Percentiles rank a stretch among this genome's conserved stretches.
Conservation (phyloP, 352 stramenopile species). For the Phytophthora syringae region DNA sequence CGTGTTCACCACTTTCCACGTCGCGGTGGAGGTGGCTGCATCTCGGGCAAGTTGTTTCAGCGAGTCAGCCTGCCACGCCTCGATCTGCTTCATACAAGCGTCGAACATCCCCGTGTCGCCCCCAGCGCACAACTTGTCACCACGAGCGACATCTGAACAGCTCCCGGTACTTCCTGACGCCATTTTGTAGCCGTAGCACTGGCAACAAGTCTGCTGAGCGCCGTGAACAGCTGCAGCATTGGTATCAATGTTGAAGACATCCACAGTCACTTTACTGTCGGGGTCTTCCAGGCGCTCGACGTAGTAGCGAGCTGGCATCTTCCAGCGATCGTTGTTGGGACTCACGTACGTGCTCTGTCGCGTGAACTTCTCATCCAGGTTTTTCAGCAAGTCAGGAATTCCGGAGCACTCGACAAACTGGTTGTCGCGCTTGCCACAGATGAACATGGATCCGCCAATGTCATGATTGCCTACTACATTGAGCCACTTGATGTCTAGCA, state of each 20-base stretch:
- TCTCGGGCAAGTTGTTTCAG: slow-evolving; percentile 62
- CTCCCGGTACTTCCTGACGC: slow-evolving; percentile 52
- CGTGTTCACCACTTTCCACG: slow-evolving; percentile 81
- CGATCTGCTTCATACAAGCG: slow-evolving; percentile 61
- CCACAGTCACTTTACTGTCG: slow-evolving; percentile 48
- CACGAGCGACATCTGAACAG: slow-evolving; percentile 57
- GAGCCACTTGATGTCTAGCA: slow-evolving; percentile 70
- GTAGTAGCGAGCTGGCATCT: slow-evolving; percentile 72
- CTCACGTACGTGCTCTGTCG: slow-evolving; percentile 66
- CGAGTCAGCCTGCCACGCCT: slow-evolving; percentile 64
- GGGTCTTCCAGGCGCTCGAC: slow-evolving; percentile 50
- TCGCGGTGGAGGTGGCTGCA: slow-evolving; percentile 57
- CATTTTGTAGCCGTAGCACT: slow-evolving; percentile 75
- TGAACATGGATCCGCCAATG: slow-evolving; percentile 74
- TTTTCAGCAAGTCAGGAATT: slow-evolving; percentile 64
- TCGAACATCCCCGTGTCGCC: slow-evolving; percentile 66
- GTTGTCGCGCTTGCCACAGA: slow-evolving; percentile 75
- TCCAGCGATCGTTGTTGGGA: slow-evolving; percentile 71
- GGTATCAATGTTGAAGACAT: slow-evolving; percentile 79
- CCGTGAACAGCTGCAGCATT: slow-evolving; percentile 68
- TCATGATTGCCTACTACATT: slow-evolving; percentile 81
- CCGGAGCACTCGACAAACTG: slow-evolving; percentile 65
- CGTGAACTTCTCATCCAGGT: slow-evolving; percentile 72
- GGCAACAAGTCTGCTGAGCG: slow-evolving; percentile 74
- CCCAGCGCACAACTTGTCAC: slow-evolving; percentile 56